These are phyloP conservation scores for Tephrocybe sp. DNA, from an alignment of 768 basidiomycete species.

Conservation along the genomic window DNA sequence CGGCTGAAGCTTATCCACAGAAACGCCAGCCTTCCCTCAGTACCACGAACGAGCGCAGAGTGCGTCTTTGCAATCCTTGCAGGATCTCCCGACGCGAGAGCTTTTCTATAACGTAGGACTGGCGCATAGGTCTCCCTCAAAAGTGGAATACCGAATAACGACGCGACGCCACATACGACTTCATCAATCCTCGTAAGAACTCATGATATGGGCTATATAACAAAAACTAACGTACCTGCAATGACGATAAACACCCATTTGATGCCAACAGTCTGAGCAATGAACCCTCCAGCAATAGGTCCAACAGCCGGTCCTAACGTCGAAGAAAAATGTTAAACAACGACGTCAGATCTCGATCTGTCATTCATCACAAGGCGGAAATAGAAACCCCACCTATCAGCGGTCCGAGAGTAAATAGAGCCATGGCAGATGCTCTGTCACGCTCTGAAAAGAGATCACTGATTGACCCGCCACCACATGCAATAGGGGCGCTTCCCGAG, in stretches of 20 bases:
- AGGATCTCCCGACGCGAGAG: slow-evolving; percentile 3
- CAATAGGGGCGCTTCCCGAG: slow-evolving; percentile 58
- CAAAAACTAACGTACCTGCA: slow-evolving; percentile 27
- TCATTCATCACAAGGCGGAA: not conserved
- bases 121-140: slow-evolving; percentile 75
- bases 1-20: slow-evolving; percentile 60
- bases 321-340: slow-evolving; percentile 6
- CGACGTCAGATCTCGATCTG: not conserved
- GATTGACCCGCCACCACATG: slow-evolving; percentile 61
- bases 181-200: not conserved
- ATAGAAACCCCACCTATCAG: slow-evolving; percentile 41
- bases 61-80: not conserved
- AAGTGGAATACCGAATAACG: slow-evolving; percentile 52
- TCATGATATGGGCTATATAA: not conserved
- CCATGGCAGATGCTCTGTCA: slow-evolving; percentile 58
- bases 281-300: slow-evolving; percentile 64
- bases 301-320: slow-evolving; percentile 53
- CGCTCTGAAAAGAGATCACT: slow-evolving; percentile 62
- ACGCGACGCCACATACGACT: slow-evolving; percentile 42
- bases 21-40: slow-evolving; percentile 22
- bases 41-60: not conserved
- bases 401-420: slow-evolving; percentile 59
- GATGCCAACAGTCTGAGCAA: slow-evolving; percentile 53
- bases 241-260: slow-evolving; percentile 59
- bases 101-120: slow-evolving; percentile 41